Evolutionary conservation across 1,284 basidiomycete genomes (phyloP).

Genomic region (Irpex sp.): DNA sequence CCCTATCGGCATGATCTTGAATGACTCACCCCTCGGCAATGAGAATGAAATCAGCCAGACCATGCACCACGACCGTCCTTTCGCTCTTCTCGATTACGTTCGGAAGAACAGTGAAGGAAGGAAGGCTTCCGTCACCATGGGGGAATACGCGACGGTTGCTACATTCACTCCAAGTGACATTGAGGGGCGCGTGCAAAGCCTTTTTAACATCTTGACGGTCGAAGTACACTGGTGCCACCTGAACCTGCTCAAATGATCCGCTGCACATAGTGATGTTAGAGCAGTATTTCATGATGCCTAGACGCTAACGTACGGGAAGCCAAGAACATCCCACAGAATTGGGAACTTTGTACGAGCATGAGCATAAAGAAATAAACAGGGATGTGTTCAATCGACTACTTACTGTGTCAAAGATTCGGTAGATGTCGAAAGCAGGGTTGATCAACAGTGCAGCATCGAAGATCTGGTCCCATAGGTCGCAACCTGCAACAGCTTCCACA

Average conservation of each 20-base stretch:
- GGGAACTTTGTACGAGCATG: slow-evolving; percentile 46
- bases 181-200: slow-evolving; percentile 76
- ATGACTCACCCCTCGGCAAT: slow-evolving; percentile 74
- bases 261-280: slow-evolving; percentile 36
- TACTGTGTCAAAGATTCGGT: slow-evolving; percentile 77
- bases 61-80: slow-evolving; percentile 77
- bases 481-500: slow-evolving; percentile 51
- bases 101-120: slow-evolving; percentile 73
- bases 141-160: slow-evolving; percentile 67
- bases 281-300: no score
- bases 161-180: slow-evolving; percentile 74
- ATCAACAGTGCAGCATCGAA: slow-evolving; percentile 65
- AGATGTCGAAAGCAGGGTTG: slow-evolving; percentile 84
- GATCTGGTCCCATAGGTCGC: slow-evolving; percentile 75
- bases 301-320: no score
- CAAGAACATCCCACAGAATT: slow-evolving; percentile 81
- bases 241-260: slow-evolving; percentile 65
- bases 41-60: slow-evolving; percentile 75
- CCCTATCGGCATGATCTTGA: not conserved
- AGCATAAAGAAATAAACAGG: not conserved
- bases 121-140: slow-evolving; percentile 64
- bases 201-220: slow-evolving; percentile 75
- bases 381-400: slow-evolving; percentile 22
- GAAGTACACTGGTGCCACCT: slow-evolving; percentile 64
- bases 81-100: slow-evolving; percentile 82